Conservation (phyloP, 2,329 filamentous ascomycete species). For the Cladorrhinum sp. region DNA sequence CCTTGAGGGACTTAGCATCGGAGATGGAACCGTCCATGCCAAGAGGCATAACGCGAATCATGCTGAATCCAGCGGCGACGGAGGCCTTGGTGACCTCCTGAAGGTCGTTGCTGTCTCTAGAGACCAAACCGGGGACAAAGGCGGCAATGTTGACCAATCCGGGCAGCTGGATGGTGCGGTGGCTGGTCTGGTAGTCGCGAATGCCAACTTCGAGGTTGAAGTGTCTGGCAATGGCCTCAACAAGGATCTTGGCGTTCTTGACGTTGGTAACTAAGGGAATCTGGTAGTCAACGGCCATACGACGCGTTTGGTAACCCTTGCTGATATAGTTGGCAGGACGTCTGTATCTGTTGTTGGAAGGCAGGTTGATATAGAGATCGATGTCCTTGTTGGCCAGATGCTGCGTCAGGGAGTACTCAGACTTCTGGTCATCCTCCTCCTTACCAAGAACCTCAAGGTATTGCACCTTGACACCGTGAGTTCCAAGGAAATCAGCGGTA, state of each 20-base stretch:
- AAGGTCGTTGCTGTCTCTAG: constrained; percentile 63
- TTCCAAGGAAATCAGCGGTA: constrained; percentile 93
- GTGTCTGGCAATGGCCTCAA: constrained; percentile 89
- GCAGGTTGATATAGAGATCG: constrained; percentile 97
- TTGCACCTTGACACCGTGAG: constrained; percentile 87
- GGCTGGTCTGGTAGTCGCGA: constrained; percentile 89
- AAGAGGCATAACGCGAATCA: constrained; percentile 76
- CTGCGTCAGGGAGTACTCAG: constrained; percentile 95
- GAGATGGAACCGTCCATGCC: constrained; percentile 71
- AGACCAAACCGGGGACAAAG: constrained; percentile 71
- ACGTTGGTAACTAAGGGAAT: constrained; percentile 97
- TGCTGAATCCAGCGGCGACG: constrained; percentile 71
- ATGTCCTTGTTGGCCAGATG: constrained; percentile 97
- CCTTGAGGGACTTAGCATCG: constrained; percentile 66
- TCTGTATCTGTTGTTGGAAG: constrained; percentile 97
- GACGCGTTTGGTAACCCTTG: constrained; percentile 91
- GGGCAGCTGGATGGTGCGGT: constrained; percentile 69
- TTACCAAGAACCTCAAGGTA: constrained; percentile 84
- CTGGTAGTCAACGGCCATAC: constrained; percentile 97
- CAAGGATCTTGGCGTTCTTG: constrained; percentile 96
- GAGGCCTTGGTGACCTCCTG: constrained; percentile 69
- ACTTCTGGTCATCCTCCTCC: constrained; percentile 79
- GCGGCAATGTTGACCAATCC: constrained; percentile 77
- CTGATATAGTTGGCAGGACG: constrained; percentile 98
- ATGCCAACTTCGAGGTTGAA: constrained; percentile 80